Evolutionary conservation across 1,284 basidiomycete genomes (phyloP).

Genomic region (Sanghuangporus weigelae): DNA sequence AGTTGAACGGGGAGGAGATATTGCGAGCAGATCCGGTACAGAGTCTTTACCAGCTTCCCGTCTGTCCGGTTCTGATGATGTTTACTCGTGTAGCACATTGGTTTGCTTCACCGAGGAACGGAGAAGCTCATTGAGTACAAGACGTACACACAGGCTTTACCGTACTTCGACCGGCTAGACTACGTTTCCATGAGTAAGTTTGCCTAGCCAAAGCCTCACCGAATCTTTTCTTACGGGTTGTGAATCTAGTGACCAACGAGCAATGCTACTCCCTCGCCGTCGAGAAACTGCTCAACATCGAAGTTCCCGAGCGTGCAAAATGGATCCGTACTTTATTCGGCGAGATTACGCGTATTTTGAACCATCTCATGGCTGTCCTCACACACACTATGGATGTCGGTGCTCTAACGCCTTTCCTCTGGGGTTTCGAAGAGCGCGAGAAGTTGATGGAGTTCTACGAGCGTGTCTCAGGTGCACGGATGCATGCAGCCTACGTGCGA

Average conservation of each 20-base stretch:
- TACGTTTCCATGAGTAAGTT: constrained; percentile 96
- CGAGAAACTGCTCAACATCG: constrained; percentile 97
- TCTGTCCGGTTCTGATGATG: neutral
- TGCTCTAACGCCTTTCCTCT: constrained; percentile 96
- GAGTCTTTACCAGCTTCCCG: constrained; percentile 26
- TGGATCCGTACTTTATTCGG: constrained; percentile 98
- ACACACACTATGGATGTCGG: constrained; percentile 97
- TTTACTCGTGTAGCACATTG: constrained; percentile 70
- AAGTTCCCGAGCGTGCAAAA: constrained; percentile 97
- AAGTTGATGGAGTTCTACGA: constrained; percentile 99
- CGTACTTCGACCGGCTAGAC: constrained; percentile 98
- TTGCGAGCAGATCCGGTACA: constrained; percentile 81
- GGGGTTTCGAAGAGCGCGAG: constrained; percentile 99
- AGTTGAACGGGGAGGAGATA: constrained; percentile 96
- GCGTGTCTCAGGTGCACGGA: constrained; percentile 94
- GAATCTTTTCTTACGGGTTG: neutral
- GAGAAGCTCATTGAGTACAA: constrained; percentile 99
- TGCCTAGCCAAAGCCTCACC: neutral
- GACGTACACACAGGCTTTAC: constrained; percentile 96
- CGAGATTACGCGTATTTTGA: constrained; percentile 94
- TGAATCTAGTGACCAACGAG: constrained; percentile 83
- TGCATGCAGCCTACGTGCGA: constrained; percentile 97
- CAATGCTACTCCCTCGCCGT: constrained; percentile 96
- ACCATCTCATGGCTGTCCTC: constrained; percentile 97
- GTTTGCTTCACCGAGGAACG: constrained; percentile 94